Evolutionary conservation across 305 asterid genomes (phyloP), one percentile per base, ranked within the genome.

Genomic region (Caryopteris hybrid): DNA sequence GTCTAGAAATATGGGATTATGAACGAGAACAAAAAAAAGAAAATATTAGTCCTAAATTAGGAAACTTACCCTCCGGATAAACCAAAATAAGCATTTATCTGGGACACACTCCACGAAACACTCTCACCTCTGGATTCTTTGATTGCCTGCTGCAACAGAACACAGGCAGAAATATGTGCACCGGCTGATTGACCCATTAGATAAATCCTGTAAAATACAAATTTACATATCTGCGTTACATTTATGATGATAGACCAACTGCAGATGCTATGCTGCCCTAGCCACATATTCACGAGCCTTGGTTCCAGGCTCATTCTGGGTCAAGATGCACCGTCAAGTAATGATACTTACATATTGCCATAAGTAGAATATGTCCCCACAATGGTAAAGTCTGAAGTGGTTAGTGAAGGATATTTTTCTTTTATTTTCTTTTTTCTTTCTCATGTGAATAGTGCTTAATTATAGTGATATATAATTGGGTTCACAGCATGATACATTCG

Each of bases 101-200:
- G 92, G 27, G 97, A 86, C 64, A 76, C 81, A 74, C 86, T 88
- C 99, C 98, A 95, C 64, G 85, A 81, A 69, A 86, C 75, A 56
- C 72, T 80, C 78, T 89, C 91, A 50, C 84, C 88, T 70, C 81
- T 84, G 61, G 96, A 83, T 76, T 95, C 97, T 78, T 83, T 86
- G 21, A 84, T 75, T 56, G 95, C 95, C 88, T 92, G 99, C 74
- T 86, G 87, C 70, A 90, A 41, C 43, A 95, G 95, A 71, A 86
- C 98, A 80, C 96, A 89, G 2, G 97, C 78, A 59, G 98, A 86
- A 72, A 95, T 86, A 79, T 95, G 99, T 42, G 99, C 99, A 73
- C 99, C 99, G 61, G 99, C 99, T 78, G 99, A 95, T 71, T 95
- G 99, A 57, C 99, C 99, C 96, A 86, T 84, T 53, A 95, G 79